Base-by-base conservation (phyloP, 768 basidiomycete species). In the Leccinum imitatum region DNA sequence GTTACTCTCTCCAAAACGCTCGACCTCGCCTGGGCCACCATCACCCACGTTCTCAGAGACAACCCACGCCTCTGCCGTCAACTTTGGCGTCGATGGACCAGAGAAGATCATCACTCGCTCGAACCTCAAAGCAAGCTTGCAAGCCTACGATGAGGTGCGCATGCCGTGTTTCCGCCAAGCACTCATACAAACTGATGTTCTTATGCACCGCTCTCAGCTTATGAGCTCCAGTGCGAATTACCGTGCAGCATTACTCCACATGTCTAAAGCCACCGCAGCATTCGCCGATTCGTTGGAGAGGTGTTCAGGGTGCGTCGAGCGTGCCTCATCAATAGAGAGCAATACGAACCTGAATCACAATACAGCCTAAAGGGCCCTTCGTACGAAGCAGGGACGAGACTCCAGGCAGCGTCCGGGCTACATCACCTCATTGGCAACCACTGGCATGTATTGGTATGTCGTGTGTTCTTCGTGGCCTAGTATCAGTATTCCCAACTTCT, bases 361-460 rank as follows among this genome's bases (percentile, higher is more conserved):
- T 59, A 6, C 64, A 91, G 90, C 25, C 73, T 93, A 65, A 92
- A 91, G 66, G 90, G 91, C 6, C 89, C 90, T 21, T 80, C 82
- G 33, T 91, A 92, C 69, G 91, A 93, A 69, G 77, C 90, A 25
- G 90, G 90, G 11, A 89, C 90, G 23, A 82, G 91, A 60, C 77
- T 96, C 50, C 91, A 93, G 68, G 93, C 91, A 30, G 87, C 91
- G 27, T 87, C 90, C 19, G 95, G 95, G 5, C 76, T 98, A 48
- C 93, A 96, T 73, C 91, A 95, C 73, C 83, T 98, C 64, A 87
- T 96, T 65, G 87, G 89, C 53, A 96, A 95, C 71, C 92, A 95
- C 65, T 94, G 91, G 84, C 92, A 94, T 73, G 86, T 98, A 59
- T 77, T 98, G 71, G 93, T 93, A 62, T 61, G 87, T 80, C 57